These are phyloP conservation scores for Leavenworthia alabamica DNA, from an alignment of 345 rosid genomes.

Conservation along the genomic window DNA sequence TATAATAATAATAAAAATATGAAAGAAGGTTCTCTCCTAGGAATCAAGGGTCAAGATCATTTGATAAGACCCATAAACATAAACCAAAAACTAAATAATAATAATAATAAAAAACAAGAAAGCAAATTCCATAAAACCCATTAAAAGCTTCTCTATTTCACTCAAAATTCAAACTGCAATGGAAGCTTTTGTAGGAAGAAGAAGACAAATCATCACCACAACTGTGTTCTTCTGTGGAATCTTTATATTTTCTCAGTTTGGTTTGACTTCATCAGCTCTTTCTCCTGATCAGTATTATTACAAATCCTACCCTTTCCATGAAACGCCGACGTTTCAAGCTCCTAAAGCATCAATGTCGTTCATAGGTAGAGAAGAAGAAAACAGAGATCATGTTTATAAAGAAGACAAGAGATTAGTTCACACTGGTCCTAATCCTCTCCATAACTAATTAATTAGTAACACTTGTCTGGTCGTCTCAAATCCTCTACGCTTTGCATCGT, in stretches of 20 bases:
- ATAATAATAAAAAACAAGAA: not conserved
- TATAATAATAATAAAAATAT: constrained; percentile 36
- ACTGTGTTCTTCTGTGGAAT: constrained; percentile 40
- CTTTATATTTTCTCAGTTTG: constrained; percentile 37
- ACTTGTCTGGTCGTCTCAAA: constrained; percentile 18
- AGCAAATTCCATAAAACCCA: constrained; percentile 1
- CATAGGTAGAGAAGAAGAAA: no score
- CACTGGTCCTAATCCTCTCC: constrained; percentile 95
- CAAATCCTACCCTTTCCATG: constrained; percentile 19
- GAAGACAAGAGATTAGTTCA: constrained; percentile 78
- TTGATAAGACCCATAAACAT: constrained; percentile 40
- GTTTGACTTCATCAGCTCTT: constrained; percentile 32
- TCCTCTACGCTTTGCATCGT: not conserved
- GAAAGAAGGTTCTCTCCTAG: constrained; percentile 79
- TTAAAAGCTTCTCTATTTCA: not conserved
- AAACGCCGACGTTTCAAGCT: constrained; percentile 25
- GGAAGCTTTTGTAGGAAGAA: constrained; percentile 15
- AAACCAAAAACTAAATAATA: no score
- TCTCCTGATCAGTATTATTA: constrained; percentile 30
- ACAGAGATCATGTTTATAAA: constrained; percentile 40
- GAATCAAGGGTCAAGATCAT: constrained; percentile 86
- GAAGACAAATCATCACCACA: not conserved
- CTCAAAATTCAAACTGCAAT: constrained; percentile 16
- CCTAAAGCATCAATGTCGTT: constrained; percentile 30
- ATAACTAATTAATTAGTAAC: constrained; percentile 61